These are phyloP conservation scores for Wickerhamomyces bovis DNA, from an alignment of 805 yeast species.

Conservation along the genomic window DNA sequence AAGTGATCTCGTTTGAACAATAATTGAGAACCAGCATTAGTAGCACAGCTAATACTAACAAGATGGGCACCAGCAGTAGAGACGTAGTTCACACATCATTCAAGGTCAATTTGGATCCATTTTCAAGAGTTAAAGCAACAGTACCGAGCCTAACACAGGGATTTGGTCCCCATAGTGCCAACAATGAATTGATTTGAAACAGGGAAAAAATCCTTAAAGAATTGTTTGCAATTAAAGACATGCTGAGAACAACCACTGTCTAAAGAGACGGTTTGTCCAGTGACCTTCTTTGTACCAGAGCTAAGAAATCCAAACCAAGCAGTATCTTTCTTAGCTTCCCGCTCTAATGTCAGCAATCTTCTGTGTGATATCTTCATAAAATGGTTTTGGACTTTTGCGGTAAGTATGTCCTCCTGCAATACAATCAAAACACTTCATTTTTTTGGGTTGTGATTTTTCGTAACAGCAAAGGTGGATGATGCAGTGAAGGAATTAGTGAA, in stretches of 20 bases:
- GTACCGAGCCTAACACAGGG: not conserved
- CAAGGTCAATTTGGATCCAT: not conserved
- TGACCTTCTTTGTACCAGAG: not conserved
- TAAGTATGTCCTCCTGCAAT: not conserved
- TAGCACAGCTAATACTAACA: not conserved
- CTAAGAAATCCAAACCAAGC: not conserved
- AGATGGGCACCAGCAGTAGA: not conserved
- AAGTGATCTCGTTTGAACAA: not conserved
- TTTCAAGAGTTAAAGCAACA: not conserved
- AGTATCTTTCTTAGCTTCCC: not conserved
- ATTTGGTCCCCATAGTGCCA: not conserved
- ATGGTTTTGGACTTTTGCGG: not conserved
- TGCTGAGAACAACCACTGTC: not conserved
- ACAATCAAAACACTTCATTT: not conserved
- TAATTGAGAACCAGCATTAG: not conserved
- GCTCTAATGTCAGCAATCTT: not conserved
- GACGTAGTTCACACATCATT: not conserved
- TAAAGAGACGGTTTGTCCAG: not conserved
- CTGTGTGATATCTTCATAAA: not conserved
- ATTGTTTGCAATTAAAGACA: not conserved
- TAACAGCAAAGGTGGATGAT: not conserved
- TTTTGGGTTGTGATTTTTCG: not conserved
- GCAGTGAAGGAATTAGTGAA: not conserved
- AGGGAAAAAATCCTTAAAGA: not conserved
- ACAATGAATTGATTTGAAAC: not conserved